Evolutionary conservation across 495 filamentous ascomycete species (phyloP), one percentile per base, ranked within the genome.

Genomic region (Talaromyces nanjingensis): DNA sequence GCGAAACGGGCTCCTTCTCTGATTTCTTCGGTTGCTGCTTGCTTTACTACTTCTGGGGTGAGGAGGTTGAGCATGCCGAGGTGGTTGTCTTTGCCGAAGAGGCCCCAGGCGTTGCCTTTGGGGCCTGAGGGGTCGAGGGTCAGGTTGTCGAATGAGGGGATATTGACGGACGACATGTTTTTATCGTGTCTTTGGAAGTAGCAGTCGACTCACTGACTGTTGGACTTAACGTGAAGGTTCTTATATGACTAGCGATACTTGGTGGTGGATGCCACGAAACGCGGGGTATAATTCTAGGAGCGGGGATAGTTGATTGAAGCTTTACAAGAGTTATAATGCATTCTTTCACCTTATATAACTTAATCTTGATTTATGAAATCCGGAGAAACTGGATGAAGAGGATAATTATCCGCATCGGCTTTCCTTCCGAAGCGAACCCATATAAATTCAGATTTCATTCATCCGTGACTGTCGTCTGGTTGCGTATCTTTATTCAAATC

Each of bases 31-130:
- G 73, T 68, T 59, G 69, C 69, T 6, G 83, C 83, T 14, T 77
- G 73, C 3, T 68, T 68, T 0, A 82, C 75, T 0, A 81, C 74
- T 12, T 75, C 71, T 0, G 78, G 77, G 0, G 79, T 85, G 18
- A 85, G 73, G 9, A 78, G 73, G 65, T 84, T 84, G 25, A 85
- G 73, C 66, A 76, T 79, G 7, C 83, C 83, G 8, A 83, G 72
- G 16, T 78, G 71, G 65, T 82, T 77, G 22, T 69, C 52, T 5
- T 69, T 57, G 4, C 81, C 80, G 64, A 74, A 83, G 7, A 79
- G 74, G 14, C 80, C 80, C 82, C 82, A 84, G 22, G 81, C 77
- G 66, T 81, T 81, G 16, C 79, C 78, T 27, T 68, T 72, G 8
- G 82, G 81, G 8, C 77, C 80, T 37, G 59, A 56, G 37, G 71